Conservation (phyloP, 345 rosid genomes). For the Aegle marmelos region DNA sequence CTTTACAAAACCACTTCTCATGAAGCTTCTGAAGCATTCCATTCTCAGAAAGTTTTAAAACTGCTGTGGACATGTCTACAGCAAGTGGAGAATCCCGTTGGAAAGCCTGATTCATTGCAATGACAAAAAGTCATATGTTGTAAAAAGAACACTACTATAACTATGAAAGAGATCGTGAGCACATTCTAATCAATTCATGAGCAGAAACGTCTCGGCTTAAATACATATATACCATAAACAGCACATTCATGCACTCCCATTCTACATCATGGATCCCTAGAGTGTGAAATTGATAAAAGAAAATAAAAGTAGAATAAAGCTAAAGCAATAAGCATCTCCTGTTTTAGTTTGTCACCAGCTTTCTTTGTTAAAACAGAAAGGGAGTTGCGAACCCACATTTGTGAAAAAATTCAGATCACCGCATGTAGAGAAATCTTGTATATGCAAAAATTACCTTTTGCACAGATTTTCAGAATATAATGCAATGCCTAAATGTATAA, state of each 20-base stretch:
- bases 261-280: neutral
- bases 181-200: neutral
- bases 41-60: slow-evolving; percentile 68
- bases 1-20: slow-evolving; percentile 63
- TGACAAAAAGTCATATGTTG: neutral
- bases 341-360: neutral
- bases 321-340: neutral
- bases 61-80: slow-evolving; percentile 79
- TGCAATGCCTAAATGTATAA: neutral
- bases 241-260: neutral
- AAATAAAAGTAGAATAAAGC: neutral
- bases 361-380: neutral
- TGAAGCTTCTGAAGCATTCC: slow-evolving; percentile 64
- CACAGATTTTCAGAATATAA: neutral
- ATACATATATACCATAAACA: neutral
- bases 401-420: neutral
- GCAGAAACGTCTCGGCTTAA: neutral
- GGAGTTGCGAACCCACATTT: neutral
- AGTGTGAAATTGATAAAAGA: neutral
- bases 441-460: neutral
- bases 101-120: slow-evolving; percentile 54
- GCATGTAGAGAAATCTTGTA: neutral
- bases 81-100: slow-evolving; percentile 70
- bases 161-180: neutral
- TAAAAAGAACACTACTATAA: neutral